Evolutionary conservation across 2,329 filamentous ascomycete genomes (phyloP), one percentile per base, ranked within the genome.

Genomic region (Curvularia sp.): DNA sequence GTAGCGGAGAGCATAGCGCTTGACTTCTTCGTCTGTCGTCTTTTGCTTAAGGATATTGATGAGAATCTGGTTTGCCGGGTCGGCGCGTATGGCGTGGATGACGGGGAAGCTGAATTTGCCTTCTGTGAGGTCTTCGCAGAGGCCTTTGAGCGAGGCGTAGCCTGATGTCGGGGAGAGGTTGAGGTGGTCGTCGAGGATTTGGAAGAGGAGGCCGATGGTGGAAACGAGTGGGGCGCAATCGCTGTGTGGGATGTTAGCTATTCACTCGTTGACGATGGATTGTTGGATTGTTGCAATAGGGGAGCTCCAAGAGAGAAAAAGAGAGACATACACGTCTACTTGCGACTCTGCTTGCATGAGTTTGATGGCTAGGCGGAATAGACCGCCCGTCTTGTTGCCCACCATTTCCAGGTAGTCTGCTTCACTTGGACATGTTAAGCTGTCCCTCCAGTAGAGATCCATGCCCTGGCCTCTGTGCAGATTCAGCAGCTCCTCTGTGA

Each of bases 51-150:
- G 83, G 55, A 98, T 97, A 73, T 95, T 97, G 76, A 97, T 86
- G 55, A 99, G 85, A 71, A 96, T 89, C 66, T 90, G 82, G 73
- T 93, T 91, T 30, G 81, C 79, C 18, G 86, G 91, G 73, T 93
- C 86, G 59, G 89, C 80, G 62, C 91, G 90, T 67, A 98, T 96
- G 75, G 90, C 90, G 80, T 98, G 94, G 70, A 98, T 97, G 70
- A 98, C 89, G 41, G 93, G 93, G 75, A 97, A 97, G 26, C 90
- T 94, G 81, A 97, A 97, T 83, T 98, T 98, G 63, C 94, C 94
- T 80, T 98, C 95, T 0, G 93, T 97, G 68, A 98, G 80, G 78
- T 98, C 95, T 81, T 98, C 94, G 77, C 92, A 96, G 67, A 97
- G 86, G 49, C 94, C 95, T 81, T 98, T 98, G 78, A 96, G 94